Evolutionary conservation across 805 yeast genomes (phyloP), one percentile per base, ranked within the genome.

Genomic region (Teunomyces tritomae): DNA sequence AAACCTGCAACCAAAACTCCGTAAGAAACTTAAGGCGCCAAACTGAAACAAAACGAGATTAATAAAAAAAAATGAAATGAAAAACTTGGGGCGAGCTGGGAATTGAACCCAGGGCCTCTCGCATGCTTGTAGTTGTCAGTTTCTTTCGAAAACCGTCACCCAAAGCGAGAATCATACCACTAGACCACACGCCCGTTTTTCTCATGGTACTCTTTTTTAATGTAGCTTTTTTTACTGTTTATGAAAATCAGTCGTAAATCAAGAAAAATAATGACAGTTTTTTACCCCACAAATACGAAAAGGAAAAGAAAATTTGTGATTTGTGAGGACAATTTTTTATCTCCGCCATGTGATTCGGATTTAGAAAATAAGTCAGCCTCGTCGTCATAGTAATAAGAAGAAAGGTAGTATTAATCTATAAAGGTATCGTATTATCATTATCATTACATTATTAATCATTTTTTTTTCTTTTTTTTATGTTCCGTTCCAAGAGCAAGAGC

Each of bases 71-170:
- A 11, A 35, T 7, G 1, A 13, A 27, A 7, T 28, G 16, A 39
- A 13, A 39, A 28, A 33, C 27, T 5, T 16, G 70, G 73, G 73
- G 72, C 70, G 59, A 56, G 60, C 80, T 72, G 80, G 80, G 80
- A 76, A 76, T 76, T 76, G 80, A 76, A 76, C 80, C 80, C 80
- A 73, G 80, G 81, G 79, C 80, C 80, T 76, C 80, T 76, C 80
- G 77, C 80, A 77, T 51, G 47, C 48, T 57, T 58, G 62, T 37
- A n/a, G 9, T 10, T 13, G 34, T 43, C 8, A 29, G 16, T 17
- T 39, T 26, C 45, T 39, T 20, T 20, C 6, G 24, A 20, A 40
- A 34, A 27, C n/a, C 17, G 28, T 43, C 39, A 39, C 51, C 42
- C 60, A 57, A 57, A 57, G 61, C 61, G 59, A 57, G 61, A 57